Evolutionary conservation across 768 basidiomycete species (phyloP).

Genomic region (Leucocoprinus sp.): DNA sequence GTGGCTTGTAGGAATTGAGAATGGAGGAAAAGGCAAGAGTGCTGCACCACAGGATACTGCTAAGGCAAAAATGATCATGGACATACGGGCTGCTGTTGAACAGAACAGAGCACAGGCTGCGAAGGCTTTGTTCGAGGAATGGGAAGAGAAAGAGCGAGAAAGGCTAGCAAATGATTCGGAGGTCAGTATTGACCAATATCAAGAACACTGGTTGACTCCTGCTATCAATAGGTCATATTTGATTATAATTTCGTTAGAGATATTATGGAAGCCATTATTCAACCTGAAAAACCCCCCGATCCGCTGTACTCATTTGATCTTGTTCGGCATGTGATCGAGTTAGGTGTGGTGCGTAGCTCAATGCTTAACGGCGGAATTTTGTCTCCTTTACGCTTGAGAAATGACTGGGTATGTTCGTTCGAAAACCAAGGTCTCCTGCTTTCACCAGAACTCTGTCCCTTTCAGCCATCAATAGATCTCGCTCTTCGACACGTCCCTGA

Average conservation of each 20-base stretch:
- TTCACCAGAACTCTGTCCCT: not conserved
- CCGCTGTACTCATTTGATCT: constrained; percentile 48
- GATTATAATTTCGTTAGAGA: constrained; percentile 52
- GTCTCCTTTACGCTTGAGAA: constrained; percentile 37
- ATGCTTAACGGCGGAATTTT: constrained; percentile 61
- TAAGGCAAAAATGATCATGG: constrained; percentile 25
- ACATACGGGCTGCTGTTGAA: constrained; percentile 32
- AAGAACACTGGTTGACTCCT: constrained; percentile 1
- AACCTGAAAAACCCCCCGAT: constrained; percentile 19
- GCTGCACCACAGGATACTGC: constrained; percentile 14
- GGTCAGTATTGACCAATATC: not conserved
- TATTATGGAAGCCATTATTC: constrained; percentile 42
- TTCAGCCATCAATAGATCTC: constrained; percentile 37
- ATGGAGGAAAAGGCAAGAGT: constrained; percentile 2
- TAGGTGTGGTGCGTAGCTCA: constrained; percentile 42
- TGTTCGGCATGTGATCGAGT: constrained; percentile 48
- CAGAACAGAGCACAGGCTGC: constrained; percentile 42
- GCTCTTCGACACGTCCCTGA: constrained; percentile 52
- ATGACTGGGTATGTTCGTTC: constrained; percentile 58
- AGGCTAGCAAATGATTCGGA: constrained; percentile 10
- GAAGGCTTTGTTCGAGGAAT: constrained; percentile 53
- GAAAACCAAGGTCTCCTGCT: not conserved
- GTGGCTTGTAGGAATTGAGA: constrained; percentile 33
- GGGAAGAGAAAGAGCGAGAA: constrained; percentile 35
- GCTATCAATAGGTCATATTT: constrained; percentile 8